These are phyloP conservation scores for Polyporus arcularius DNA, from an alignment of 768 basidiomycete species.

Conservation along the genomic window DNA sequence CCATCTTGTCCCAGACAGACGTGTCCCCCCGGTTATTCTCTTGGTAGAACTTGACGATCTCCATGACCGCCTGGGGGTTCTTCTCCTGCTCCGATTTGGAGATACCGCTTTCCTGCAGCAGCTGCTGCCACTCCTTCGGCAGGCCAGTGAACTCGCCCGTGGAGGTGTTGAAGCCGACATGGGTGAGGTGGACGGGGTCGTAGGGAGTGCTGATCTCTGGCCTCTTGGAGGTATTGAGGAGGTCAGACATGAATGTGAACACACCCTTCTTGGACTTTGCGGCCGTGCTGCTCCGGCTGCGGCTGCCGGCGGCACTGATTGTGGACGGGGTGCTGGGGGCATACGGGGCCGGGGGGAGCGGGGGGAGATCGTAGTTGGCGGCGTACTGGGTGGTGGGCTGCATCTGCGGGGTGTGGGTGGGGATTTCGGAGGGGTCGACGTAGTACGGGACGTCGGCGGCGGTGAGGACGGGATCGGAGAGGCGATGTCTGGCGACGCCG, in stretches of 20 bases:
- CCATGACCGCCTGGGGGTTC: constrained; percentile 97
- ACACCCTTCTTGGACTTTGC: constrained; percentile 64
- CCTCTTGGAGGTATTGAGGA: constrained; percentile 75
- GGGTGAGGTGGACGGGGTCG: constrained; percentile 98
- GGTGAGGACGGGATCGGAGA: constrained; percentile 47
- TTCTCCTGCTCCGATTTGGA: constrained; percentile 93
- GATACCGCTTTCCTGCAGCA: constrained; percentile 94
- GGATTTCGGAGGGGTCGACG: constrained; percentile 25
- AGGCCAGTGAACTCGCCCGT: constrained; percentile 98
- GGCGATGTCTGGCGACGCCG: constrained; percentile 47
- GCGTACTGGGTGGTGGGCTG: constrained; percentile 6
- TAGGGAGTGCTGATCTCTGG: constrained; percentile 97
- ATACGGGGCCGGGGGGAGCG: constrained; percentile 15
- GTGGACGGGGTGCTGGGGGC: constrained; percentile 14
- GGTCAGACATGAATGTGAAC: constrained; percentile 64
- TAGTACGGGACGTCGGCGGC: constrained; percentile 36
- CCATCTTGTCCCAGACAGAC: constrained; percentile 80
- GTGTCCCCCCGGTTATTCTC: constrained; percentile 66
- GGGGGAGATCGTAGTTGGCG: constrained; percentile 19
- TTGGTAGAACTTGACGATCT: constrained; percentile 98
- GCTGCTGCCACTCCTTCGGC: constrained; percentile 98
- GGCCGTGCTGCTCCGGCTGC: constrained; percentile 45
- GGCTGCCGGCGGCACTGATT: constrained; percentile 31
- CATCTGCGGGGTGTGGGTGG: constrained; percentile 17
- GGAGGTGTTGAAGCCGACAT: constrained; percentile 98